Evolutionary conservation across 805 yeast species (phyloP).

Genomic region (Wickerhamiella cacticola): DNA sequence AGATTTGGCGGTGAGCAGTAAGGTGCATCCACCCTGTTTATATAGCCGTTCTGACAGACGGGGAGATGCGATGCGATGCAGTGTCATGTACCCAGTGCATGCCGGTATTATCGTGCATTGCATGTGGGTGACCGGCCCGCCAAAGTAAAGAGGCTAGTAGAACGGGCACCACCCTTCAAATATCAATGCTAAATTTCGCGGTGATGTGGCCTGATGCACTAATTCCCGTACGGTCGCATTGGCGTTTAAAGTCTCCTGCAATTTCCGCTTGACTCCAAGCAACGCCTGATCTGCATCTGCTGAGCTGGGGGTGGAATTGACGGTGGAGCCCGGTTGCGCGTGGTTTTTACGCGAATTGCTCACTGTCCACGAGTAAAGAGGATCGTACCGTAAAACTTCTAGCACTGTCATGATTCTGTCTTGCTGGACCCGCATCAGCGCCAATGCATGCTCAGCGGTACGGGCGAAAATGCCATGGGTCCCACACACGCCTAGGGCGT

Average conservation of each 20-base stretch:
- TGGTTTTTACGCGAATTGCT: slow-evolving; percentile 50
- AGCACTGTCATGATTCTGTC: slow-evolving; percentile 68
- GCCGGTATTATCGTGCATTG: not conserved
- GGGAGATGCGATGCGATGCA: too few relatives aligned
- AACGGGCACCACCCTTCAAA: slow-evolving; percentile 40
- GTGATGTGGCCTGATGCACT: slow-evolving; percentile 61
- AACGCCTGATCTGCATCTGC: slow-evolving; percentile 76
- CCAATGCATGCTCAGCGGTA: slow-evolving; percentile 61
- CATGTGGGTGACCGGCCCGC: not conserved
- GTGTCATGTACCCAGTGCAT: too few relatives aligned
- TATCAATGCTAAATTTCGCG: slow-evolving; percentile 54
- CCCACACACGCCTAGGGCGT: slow-evolving; percentile 87
- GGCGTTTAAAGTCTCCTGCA: slow-evolving; percentile 58
- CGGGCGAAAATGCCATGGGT: slow-evolving; percentile 62
- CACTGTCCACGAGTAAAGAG: slow-evolving; percentile 80
- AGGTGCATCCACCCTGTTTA: slow-evolving; percentile 2
- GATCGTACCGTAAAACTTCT: slow-evolving; percentile 83
- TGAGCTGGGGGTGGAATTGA: slow-evolving; percentile 38
- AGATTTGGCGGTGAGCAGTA: not conserved
- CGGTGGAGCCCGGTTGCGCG: slow-evolving; percentile 1
- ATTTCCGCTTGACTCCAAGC: slow-evolving; percentile 55
- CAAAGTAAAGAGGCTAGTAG: slow-evolving; percentile 20
- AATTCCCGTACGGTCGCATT: slow-evolving; percentile 79
- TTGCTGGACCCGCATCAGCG: slow-evolving; percentile 50
- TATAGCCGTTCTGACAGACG: too few relatives aligned